These are phyloP conservation scores for Tieghemiomyces parasiticus DNA, from an alignment of 192 early-diverging fungal species.

Conservation along the genomic window DNA sequence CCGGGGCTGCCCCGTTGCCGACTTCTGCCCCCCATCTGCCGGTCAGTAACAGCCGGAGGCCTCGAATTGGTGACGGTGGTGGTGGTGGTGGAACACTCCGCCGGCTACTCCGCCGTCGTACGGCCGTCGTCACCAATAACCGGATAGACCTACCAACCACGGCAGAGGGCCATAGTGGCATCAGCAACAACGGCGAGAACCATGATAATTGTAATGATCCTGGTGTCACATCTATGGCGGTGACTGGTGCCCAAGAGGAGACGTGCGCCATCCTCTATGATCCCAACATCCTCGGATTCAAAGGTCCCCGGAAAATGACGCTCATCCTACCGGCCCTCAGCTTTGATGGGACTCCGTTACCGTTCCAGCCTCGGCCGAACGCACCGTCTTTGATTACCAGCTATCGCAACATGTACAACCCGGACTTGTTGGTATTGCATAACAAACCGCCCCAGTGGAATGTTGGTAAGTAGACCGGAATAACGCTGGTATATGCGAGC, in stretches of 20 bases:
- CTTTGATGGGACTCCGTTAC: not conserved
- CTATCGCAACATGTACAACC: not conserved
- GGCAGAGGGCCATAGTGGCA: not conserved
- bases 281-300: slow-evolving; percentile 72
- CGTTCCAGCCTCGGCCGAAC: not conserved
- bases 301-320: slow-evolving; percentile 87
- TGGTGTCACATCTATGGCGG: slow-evolving; percentile 18
- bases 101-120: not conserved
- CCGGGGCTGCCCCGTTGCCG: too few relatives aligned
- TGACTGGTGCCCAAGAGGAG: slow-evolving; percentile 50
- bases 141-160: not conserved
- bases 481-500: not conserved
- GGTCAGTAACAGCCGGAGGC: too few relatives aligned
- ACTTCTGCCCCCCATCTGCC: too few relatives aligned
- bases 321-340: slow-evolving; percentile 41
- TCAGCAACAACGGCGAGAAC: slow-evolving; percentile 12
- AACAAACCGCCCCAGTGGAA: slow-evolving; percentile 95
- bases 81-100: too few relatives aligned
- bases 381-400: not conserved
- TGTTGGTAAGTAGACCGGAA: slow-evolving; percentile 51
- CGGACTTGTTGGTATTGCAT: slow-evolving; percentile 47
- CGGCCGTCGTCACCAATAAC: not conserved
- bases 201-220: slow-evolving; percentile 12
- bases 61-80: too few relatives aligned
- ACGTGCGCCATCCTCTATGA: slow-evolving; percentile 69